Conservation (phyloP, 2,329 filamentous ascomycete genomes). For the Nakataea oryzae region DNA sequence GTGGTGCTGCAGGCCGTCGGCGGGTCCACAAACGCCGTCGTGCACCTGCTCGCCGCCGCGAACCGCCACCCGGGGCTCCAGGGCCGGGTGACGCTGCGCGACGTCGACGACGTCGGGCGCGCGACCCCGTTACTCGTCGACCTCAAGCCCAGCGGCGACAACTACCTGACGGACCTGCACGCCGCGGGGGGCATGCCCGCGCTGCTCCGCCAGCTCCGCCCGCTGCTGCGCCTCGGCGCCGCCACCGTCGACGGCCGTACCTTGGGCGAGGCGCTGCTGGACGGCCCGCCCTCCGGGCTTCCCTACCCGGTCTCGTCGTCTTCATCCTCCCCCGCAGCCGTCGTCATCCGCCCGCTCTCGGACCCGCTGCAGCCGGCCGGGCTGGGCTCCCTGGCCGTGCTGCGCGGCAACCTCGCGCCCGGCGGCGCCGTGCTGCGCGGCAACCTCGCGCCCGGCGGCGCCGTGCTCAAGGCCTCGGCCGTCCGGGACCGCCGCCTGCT, state of each 20-base stretch:
- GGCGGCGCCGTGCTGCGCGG: slow-evolving; percentile 75
- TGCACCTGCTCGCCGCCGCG: slow-evolving; percentile 80
- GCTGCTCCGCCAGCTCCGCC: slow-evolving; percentile 67
- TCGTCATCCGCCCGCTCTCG: slow-evolving; percentile 55
- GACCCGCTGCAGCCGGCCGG: slow-evolving; percentile 50
- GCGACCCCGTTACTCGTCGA: slow-evolving; percentile 75
- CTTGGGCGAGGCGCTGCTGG: slow-evolving; percentile 68
- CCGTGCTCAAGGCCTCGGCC: slow-evolving; percentile 85
- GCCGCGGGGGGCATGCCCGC: slow-evolving; percentile 78
- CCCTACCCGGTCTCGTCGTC: not conserved
- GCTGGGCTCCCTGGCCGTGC: slow-evolving; percentile 42
- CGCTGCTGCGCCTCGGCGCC: slow-evolving; percentile 66
- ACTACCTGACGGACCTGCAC: slow-evolving; percentile 86
- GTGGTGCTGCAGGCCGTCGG: slow-evolving; percentile 76
- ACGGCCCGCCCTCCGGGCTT: slow-evolving; percentile 44
- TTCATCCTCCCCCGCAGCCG: not conserved
- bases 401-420: slow-evolving; percentile 74
- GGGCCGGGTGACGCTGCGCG: slow-evolving; percentile 57
- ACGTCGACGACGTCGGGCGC: slow-evolving; percentile 68
- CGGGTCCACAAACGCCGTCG: slow-evolving; percentile 75
- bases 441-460: slow-evolving; percentile 74
- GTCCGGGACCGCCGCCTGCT: slow-evolving; percentile 57
- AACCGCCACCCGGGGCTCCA: slow-evolving; percentile 59
- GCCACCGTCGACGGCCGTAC: slow-evolving; percentile 79
- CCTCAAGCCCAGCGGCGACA: slow-evolving; percentile 75